Percentiles rank a stretch among this genome's conserved stretches.
Evolutionary conservation across 345 rosid species (phyloP).

Genomic region (Sisymbrium altissimum): DNA sequence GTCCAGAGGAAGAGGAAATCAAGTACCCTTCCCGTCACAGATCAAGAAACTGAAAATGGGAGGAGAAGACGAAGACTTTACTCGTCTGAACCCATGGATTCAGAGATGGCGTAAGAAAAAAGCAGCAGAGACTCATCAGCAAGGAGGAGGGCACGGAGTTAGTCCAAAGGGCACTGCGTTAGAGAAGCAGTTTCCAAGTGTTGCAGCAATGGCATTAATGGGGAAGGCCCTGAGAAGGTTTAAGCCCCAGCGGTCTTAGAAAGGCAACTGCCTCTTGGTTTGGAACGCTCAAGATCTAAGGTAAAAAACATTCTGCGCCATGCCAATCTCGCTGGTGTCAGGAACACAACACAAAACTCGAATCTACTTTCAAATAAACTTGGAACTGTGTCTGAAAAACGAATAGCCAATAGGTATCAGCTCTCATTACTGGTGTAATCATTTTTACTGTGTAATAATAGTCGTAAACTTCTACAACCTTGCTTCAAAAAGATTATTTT

Average conservation of each 20-base stretch:
- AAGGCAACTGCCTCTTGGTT: too few species aligned
- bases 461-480: not conserved
- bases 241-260: slow-evolving; percentile 42
- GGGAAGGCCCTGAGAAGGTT: slow-evolving; percentile 56
- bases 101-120: slow-evolving; percentile 54
- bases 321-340: not conserved
- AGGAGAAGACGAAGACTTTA: slow-evolving; percentile 17
- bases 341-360: not conserved
- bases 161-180: slow-evolving; percentile 28
- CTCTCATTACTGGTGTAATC: not conserved
- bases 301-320: not conserved
- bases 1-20: slow-evolving; percentile 7
- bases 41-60: slow-evolving; percentile 26
- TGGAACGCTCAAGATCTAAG: too few species aligned
- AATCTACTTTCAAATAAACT: not conserved
- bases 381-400: not conserved
- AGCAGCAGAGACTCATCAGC: slow-evolving; percentile 19
- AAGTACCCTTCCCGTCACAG: slow-evolving; percentile 18
- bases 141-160: slow-evolving; percentile 11
- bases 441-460: not conserved
- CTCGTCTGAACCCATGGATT: slow-evolving; percentile 53
- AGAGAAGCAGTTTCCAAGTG: slow-evolving; percentile 65
- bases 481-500: not conserved
- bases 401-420: not conserved
- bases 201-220: slow-evolving; percentile 92